Evolutionary conservation across 2,329 filamentous ascomycete species (phyloP).

Genomic region (Talaromyces atroroseus): DNA sequence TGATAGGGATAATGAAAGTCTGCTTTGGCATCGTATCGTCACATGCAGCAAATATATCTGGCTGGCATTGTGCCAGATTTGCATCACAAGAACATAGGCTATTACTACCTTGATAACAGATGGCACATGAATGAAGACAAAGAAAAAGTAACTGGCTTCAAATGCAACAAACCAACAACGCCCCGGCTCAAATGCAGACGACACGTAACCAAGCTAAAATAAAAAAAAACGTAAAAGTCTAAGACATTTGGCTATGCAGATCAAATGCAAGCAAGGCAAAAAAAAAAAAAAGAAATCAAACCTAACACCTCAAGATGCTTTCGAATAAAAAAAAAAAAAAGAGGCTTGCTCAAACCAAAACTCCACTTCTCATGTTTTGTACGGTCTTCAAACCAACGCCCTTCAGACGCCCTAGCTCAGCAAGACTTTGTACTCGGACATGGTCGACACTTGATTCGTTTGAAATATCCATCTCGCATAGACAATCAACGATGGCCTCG

Average conservation of each 20-base stretch:
- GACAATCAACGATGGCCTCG: conserved; percentile 43
- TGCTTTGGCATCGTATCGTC: too few species aligned
- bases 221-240: not conserved
- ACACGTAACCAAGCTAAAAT: not conserved
- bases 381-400: conserved; percentile 43
- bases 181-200: conserved; percentile 8
- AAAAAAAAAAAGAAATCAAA: not conserved
- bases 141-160: not conserved
- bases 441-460: conserved; percentile 17
- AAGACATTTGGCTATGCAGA: not conserved
- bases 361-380: conserved; percentile 43
- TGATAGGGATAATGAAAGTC: not conserved
- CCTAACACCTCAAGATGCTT: conserved; percentile 9
- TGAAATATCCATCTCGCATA: conserved; percentile 38
- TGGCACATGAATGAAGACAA: not conserved
- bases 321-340: not conserved
- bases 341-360: conserved; percentile 27
- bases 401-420: conserved; percentile 38
- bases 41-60: not conserved
- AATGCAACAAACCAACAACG: conserved; percentile 6
- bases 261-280: conserved; percentile 2
- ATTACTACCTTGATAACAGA: not conserved
- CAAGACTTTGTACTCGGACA: conserved; percentile 33
- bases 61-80: not conserved
- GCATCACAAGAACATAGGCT: not conserved